phyloP scores from a whole-genome alignment of 208 protist genomes.

The Strigomonas culicis region DNA sequence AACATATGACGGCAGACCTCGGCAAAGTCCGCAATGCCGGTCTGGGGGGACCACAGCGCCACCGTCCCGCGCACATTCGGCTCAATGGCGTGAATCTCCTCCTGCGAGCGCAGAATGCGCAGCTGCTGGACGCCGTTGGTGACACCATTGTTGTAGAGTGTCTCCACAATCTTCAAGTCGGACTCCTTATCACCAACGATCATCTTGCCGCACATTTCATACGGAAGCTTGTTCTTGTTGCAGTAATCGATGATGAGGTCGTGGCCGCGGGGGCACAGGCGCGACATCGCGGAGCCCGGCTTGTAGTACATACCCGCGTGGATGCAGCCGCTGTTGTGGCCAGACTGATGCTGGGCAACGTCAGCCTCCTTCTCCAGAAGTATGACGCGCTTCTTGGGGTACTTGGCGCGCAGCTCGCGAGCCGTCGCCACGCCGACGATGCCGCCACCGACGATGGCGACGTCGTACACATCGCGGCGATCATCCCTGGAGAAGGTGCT shows the following conservation, averaged over 20 bases:
- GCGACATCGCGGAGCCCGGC: conserved; percentile 66
- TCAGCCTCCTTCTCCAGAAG: conserved; percentile 85
- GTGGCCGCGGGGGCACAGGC: conserved; percentile 83
- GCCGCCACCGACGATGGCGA: conserved; percentile 84
- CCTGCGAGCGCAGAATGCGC: conserved; percentile 49
- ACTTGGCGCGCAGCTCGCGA: conserved; percentile 56
- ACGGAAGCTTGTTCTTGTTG: conserved; percentile 73
- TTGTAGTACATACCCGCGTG: conserved; percentile 93
- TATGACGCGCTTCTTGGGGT: conserved; percentile 71
- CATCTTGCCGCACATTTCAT: conserved; percentile 85
- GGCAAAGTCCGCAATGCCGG: conserved; percentile 86
- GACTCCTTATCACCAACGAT: conserved; percentile 73
- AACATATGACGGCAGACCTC: conserved; percentile 68
- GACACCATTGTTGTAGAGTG: conserved; percentile 68
- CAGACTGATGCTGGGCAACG: conserved; percentile 88
- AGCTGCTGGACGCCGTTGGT: conserved; percentile 84
- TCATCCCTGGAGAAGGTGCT: conserved; percentile 37
- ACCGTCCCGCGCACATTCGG: conserved; percentile 59
- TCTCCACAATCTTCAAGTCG: conserved; percentile 53
- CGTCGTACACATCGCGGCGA: conserved; percentile 73
- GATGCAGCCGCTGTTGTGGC: conserved; percentile 91
- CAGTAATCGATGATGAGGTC: conserved; percentile 86
- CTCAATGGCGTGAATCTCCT: conserved; percentile 72
- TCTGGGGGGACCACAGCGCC: conserved; percentile 83
- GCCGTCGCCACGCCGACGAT: conserved; percentile 85